phyloP scores from a whole-genome alignment of 495 filamentous ascomycete species.

The Penicillium arizonense region DNA sequence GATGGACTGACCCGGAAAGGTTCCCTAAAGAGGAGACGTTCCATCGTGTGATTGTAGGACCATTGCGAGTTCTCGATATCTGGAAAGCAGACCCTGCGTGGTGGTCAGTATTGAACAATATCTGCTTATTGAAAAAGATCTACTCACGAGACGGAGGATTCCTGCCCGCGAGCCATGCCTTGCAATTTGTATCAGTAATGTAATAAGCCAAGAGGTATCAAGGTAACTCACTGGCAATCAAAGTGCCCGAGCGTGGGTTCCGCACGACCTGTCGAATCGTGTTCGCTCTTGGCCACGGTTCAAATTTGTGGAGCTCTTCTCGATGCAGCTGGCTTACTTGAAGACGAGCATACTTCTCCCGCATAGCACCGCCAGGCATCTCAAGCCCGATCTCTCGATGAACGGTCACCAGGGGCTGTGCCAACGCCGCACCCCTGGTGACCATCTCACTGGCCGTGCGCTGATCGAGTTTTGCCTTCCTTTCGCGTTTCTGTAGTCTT shows the following conservation, averaged over 20 bases:
- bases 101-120: slow-evolving; percentile 4
- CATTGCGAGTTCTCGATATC: slow-evolving; percentile 33
- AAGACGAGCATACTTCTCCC: slow-evolving; percentile 25
- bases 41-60: slow-evolving; percentile 39
- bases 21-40: slow-evolving; percentile 35
- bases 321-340: slow-evolving; percentile 36
- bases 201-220: neutral
- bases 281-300: slow-evolving; percentile 31
- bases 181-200: slow-evolving; percentile 9
- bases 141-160: slow-evolving; percentile 38
- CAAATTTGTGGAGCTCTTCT: slow-evolving; percentile 33
- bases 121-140: neutral
- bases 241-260: slow-evolving; percentile 32
- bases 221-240: slow-evolving; percentile 36
- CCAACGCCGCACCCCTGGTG: slow-evolving; percentile 25
- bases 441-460: slow-evolving; percentile 35
- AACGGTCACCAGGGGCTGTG: slow-evolving; percentile 26
- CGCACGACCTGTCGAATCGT: slow-evolving; percentile 37
- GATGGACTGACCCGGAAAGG: slow-evolving; percentile 28
- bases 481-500: slow-evolving; percentile 26
- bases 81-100: slow-evolving; percentile 36
- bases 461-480: slow-evolving; percentile 22
- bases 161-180: slow-evolving; percentile 18
- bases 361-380: slow-evolving; percentile 13
- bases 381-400: slow-evolving; percentile 28